A percentile compares a stretch with the other conserved stretches of the same genome.
Evolutionary conservation across 208 protist genomes (phyloP).

Genomic region (Leishmania gerbilli): DNA sequence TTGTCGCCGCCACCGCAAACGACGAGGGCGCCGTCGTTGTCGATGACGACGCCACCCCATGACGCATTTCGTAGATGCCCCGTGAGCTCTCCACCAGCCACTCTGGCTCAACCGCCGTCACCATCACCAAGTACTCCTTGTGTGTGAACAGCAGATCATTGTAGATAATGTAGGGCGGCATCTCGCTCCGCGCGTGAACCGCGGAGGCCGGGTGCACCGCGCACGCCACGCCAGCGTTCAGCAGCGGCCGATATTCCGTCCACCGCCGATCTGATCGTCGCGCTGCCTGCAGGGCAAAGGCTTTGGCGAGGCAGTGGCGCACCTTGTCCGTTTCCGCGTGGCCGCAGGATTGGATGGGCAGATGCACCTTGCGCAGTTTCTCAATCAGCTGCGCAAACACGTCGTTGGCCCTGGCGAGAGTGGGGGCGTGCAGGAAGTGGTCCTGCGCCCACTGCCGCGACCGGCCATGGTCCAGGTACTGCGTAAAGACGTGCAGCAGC

Average conservation of each 20-base stretch:
- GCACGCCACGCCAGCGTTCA: constrained; percentile 95
- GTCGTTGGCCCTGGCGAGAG: constrained; percentile 90
- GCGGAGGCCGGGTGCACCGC: constrained; percentile 97
- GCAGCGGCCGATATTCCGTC: constrained; percentile 98
- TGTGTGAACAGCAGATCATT: constrained; percentile 96
- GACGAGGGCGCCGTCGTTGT: not conserved
- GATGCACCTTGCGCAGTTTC: constrained; percentile 88
- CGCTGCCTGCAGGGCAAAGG: constrained; percentile 97
- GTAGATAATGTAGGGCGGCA: constrained; percentile 99
- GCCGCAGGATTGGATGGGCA: constrained; percentile 59
- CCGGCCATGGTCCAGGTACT: constrained; percentile 94
- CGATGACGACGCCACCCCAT: not conserved
- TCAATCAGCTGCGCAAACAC: constrained; percentile 97
- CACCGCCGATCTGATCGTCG: constrained; percentile 92
- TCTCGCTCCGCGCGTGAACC: constrained; percentile 95
- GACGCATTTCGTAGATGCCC: constrained; percentile 65
- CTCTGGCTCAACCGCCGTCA: constrained; percentile 96
- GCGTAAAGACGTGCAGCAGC: constrained; percentile 98
- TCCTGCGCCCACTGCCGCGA: constrained; percentile 95
- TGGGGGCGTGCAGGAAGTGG: constrained; percentile 97
- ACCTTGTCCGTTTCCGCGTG: constrained; percentile 90
- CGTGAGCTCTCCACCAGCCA: constrained; percentile 95
- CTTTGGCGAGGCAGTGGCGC: constrained; percentile 93
- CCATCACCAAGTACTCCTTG: constrained; percentile 97
- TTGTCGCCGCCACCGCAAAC: not conserved